A percentile compares a stretch with the other conserved stretches of the same genome.
Evolutionary conservation across 2,329 filamentous ascomycete species (phyloP).

Genomic region (Celoporthe dispersa): DNA sequence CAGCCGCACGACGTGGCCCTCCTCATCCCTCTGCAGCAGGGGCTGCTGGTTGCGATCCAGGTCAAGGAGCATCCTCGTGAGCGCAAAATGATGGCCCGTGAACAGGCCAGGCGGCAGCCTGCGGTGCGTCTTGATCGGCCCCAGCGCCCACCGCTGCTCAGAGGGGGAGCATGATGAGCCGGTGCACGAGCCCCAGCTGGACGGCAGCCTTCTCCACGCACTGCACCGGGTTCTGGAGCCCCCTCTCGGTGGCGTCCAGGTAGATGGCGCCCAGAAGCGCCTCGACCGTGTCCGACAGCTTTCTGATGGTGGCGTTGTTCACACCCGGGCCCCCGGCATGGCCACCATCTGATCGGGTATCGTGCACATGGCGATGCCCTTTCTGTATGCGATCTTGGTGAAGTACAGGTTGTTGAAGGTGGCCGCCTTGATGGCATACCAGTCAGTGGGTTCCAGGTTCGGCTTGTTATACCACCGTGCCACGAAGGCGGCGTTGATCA

Average conservation of each 20-base stretch:
- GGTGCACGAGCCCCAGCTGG: conserved; percentile 15
- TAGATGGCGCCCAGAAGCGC: conserved; percentile 24
- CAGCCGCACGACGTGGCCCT: not conserved
- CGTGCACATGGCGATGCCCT: conserved; percentile 13
- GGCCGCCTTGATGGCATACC: not conserved
- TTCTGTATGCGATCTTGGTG: not conserved
- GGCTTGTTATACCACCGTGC: conserved; percentile 7
- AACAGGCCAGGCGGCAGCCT: conserved; percentile 15
- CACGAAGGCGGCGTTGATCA: not conserved
- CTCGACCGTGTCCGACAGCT: conserved; percentile 21
- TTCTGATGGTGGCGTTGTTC: not conserved
- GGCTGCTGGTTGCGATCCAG: not conserved
- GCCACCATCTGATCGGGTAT: conserved; percentile 10
- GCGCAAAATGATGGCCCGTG: conserved; percentile 18
- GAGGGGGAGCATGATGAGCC: not conserved
- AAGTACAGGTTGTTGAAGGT: conserved; percentile 15
- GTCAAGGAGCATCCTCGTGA: conserved; percentile 4
- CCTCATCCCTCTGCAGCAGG: not conserved
- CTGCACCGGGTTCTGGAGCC: not conserved
- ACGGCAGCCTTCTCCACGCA: not conserved
- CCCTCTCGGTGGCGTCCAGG: conserved; percentile 9
- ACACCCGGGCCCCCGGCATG: not conserved
- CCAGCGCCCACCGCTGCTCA: conserved; percentile 8
- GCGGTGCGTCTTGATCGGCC: not conserved
- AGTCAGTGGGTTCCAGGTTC: not conserved